These are phyloP conservation scores for Amorphotheca resinae DNA, from an alignment of 495 filamentous ascomycete species.

Conservation along the genomic window DNA sequence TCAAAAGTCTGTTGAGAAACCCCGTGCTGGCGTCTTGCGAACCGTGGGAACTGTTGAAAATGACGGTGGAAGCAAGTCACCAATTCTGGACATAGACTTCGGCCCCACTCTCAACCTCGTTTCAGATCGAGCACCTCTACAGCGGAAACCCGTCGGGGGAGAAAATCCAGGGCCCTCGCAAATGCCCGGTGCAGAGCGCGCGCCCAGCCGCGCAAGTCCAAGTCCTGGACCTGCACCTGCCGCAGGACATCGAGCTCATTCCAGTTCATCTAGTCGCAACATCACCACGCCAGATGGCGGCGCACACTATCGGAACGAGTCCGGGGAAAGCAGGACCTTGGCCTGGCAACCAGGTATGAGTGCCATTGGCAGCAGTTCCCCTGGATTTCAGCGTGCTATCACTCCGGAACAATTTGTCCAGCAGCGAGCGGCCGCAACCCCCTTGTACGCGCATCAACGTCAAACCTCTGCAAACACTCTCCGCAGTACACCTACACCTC, in stretches of 20 bases:
- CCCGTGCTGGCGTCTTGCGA: constrained; percentile 71
- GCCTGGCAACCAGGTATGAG: constrained; percentile 71
- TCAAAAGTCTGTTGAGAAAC: constrained; percentile 47
- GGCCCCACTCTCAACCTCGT: constrained; percentile 68
- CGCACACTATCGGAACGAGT: constrained; percentile 30
- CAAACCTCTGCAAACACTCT: constrained; percentile 42
- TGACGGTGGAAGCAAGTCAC: constrained; percentile 1
- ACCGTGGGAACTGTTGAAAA: constrained; percentile 55
- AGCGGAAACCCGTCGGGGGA: constrained; percentile 6
- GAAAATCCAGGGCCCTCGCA: neutral
- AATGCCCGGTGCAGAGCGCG: neutral
- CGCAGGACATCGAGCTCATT: constrained; percentile 1
- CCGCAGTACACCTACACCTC: constrained; percentile 32
- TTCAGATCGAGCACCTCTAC: constrained; percentile 17
- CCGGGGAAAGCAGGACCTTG: constrained; percentile 38
- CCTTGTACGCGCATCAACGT: constrained; percentile 44
- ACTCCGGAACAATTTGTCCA: constrained; percentile 77
- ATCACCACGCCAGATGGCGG: constrained; percentile 23
- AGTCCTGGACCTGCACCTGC: constrained; percentile 9
- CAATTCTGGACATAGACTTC: constrained; percentile 57
- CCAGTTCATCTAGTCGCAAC: constrained; percentile 11
- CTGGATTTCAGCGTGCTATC: constrained; percentile 13
- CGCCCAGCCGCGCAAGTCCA: constrained; percentile 9
- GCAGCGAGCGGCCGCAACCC: constrained; percentile 48
- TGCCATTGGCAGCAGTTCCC: constrained; percentile 21